Percentiles rank a stretch among this genome's conserved stretches.
These are phyloP conservation scores for Claviceps africana DNA, from an alignment of 2,329 filamentous ascomycete genomes.

Conservation along the genomic window DNA sequence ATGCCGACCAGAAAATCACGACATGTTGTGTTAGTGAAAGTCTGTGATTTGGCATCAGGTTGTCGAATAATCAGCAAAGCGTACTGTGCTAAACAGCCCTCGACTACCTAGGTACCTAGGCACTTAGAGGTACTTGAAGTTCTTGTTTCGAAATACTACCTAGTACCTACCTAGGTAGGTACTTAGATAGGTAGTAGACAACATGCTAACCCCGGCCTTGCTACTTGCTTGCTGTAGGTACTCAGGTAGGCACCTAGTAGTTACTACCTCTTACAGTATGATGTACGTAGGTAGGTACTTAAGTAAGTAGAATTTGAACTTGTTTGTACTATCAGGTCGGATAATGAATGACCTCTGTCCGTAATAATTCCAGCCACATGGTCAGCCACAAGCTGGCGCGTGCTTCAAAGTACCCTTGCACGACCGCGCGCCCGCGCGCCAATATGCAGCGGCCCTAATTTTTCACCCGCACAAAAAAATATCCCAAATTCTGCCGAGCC, in stretches of 20 bases:
- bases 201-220: no score
- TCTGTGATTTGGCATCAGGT: background rate
- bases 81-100: background rate
- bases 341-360: background rate
- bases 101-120: no score
- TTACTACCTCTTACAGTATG: no score
- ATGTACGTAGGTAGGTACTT: no score
- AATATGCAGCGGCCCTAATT: constrained; percentile 29
- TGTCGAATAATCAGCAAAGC: background rate
- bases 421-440: background rate
- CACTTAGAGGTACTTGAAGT: no score
- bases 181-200: no score
- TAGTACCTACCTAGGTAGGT: no score
- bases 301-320: no score
- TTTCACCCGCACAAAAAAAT: constrained; percentile 38
- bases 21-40: background rate
- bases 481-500: constrained; percentile 24
- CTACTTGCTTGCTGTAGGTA: no score
- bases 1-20: no score
- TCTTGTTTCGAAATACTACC: background rate
- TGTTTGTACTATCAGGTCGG: background rate
- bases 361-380: background rate
- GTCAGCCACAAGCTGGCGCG: background rate
- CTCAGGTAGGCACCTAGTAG: no score
- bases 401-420: constrained; percentile 4